Percentiles rank a stretch among this genome's conserved stretches.
phyloP scores from a whole-genome alignment of 106 monocot species.

The Dendrobium huoshanense region DNA sequence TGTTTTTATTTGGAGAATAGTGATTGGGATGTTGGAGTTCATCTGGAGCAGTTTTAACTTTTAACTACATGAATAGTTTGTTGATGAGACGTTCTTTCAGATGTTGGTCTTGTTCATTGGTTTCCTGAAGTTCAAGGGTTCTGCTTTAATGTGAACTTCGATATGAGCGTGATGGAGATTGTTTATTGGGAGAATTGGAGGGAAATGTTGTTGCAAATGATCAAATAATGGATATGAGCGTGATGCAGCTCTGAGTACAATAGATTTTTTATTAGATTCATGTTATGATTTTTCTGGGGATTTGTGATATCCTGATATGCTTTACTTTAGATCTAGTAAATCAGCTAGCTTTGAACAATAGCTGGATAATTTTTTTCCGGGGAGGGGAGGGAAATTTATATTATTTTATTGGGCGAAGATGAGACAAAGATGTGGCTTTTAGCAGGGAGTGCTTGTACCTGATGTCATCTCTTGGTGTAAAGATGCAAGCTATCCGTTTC shows the following conservation, averaged over 20 bases:
- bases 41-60: not conserved
- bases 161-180: not conserved
- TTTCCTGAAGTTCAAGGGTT: not conserved
- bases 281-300: not conserved
- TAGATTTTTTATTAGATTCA: not conserved
- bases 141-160: not conserved
- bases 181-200: not conserved
- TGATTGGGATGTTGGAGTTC: not conserved
- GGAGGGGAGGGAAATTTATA: not conserved
- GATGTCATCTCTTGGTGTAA: not conserved
- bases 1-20: not conserved
- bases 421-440: not conserved
- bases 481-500: not conserved
- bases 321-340: no score
- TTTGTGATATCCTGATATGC: not conserved
- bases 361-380: not conserved
- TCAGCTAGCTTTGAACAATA: no score
- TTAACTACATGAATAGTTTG: not conserved
- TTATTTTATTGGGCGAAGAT: not conserved
- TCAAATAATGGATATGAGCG: not conserved
- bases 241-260: not conserved
- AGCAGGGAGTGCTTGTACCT: not conserved
- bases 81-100: not conserved
- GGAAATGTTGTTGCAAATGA: not conserved
- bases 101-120: not conserved